Evolutionary conservation across 352 stramenopile species (phyloP).

Genomic region (Thraustochytrium sp.): DNA sequence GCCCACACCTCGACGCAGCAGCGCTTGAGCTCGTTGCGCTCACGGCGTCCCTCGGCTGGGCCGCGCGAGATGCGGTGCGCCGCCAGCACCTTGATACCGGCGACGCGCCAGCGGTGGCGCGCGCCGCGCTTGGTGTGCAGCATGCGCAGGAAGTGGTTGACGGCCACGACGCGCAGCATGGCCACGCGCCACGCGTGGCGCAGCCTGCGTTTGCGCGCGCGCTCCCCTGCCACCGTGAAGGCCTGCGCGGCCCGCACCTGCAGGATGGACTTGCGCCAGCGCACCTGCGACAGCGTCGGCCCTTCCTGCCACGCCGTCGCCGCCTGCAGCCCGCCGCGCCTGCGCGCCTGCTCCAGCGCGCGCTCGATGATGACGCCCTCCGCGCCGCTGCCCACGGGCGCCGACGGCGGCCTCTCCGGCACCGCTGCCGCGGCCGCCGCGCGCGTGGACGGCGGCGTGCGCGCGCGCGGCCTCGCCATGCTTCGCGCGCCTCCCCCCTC

Average conservation of each 20-base stretch:
- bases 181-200: neutral
- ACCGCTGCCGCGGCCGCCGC: no score
- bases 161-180: neutral
- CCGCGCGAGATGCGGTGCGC: neutral
- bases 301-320: neutral
- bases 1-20: neutral
- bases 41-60: neutral
- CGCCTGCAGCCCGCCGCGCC: neutral
- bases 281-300: neutral
- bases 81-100: neutral
- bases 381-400: no score
- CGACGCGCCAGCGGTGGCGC: neutral
- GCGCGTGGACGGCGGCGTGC: no score
- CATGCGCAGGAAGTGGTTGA: neutral
- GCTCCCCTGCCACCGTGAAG: neutral
- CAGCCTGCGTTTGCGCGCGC: neutral
- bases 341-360: neutral
- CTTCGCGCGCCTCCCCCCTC: no score
- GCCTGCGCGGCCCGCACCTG: neutral
- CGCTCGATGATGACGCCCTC: neutral
- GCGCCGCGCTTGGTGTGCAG: neutral
- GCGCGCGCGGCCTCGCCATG: no score
- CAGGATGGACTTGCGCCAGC: constrained; percentile 4
- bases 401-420: no score
- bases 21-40: neutral